These are phyloP conservation scores for Flammula alnicola DNA, from an alignment of 1,284 basidiomycete genomes.

Conservation along the genomic window DNA sequence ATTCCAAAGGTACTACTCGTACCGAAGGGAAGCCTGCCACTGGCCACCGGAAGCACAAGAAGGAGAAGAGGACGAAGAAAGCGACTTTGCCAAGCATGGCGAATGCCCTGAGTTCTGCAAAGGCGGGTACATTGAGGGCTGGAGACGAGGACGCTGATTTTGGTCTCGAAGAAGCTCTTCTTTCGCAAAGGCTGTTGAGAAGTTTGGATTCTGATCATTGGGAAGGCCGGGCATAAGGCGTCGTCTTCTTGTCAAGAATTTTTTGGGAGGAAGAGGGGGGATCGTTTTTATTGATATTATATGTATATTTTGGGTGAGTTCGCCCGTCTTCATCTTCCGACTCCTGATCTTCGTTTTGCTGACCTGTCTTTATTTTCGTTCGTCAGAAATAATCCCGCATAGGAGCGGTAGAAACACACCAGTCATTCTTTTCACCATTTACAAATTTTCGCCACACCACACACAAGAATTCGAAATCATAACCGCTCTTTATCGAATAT, in stretches of 20 bases:
- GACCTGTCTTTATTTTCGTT: no score
- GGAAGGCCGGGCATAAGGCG: conserved; percentile 13
- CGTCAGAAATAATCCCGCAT: no score
- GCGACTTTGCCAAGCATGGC: conserved; percentile 12
- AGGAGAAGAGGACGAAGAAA: conserved; percentile 20
- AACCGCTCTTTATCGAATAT: no score
- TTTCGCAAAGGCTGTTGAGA: conserved; percentile 30
- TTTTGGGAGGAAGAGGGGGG: neutral
- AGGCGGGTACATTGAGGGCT: neutral
- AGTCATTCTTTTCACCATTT: no score
- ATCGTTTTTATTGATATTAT: conserved; percentile 25
- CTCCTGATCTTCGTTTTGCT: no score
- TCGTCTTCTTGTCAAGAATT: neutral
- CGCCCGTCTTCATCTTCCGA: neutral
- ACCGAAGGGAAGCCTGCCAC: conserved; percentile 11
- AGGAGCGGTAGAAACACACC: no score
- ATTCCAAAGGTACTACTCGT: neutral
- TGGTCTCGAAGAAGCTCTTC: conserved; percentile 30
- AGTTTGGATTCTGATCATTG: conserved; percentile 25
- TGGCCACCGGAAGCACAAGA: conserved; percentile 18
- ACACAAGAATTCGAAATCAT: no score
- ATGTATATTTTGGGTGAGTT: conserved; percentile 22
- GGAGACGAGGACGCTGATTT: conserved; percentile 26
- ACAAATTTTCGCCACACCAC: no score
- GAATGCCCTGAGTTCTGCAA: neutral